Evolutionary conservation across 345 rosid species (phyloP).

Genomic region (Theobroma cacao): DNA sequence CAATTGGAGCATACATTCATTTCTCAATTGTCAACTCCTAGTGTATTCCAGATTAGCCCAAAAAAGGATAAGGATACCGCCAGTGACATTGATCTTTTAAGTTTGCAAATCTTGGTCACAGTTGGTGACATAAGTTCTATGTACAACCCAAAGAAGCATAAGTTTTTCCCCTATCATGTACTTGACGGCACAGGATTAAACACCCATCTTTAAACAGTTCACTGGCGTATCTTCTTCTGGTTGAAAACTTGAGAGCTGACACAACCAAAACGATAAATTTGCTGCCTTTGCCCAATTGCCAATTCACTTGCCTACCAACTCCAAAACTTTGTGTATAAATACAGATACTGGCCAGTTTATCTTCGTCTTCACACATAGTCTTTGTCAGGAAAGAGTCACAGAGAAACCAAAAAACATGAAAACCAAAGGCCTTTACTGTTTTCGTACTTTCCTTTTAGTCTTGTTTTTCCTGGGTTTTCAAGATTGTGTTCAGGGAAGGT

Average conservation of each 20-base stretch:
- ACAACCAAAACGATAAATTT: not conserved
- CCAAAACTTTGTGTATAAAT: not conserved
- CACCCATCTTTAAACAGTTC: not conserved
- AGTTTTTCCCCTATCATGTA: not conserved
- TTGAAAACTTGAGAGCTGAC: not conserved
- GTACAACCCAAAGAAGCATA: not conserved
- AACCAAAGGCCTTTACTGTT: not conserved
- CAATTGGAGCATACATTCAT: too few species aligned
- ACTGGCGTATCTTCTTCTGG: too few species aligned
- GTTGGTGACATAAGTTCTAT: not conserved
- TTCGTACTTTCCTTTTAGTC: not conserved
- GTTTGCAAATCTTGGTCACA: not conserved
- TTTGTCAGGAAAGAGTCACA: not conserved
- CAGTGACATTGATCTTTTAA: too few species aligned
- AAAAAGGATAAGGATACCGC: too few species aligned
- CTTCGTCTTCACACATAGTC: not conserved
- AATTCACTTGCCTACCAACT: not conserved
- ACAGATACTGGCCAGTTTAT: not conserved
- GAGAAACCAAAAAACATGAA: not conserved
- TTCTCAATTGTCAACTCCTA: too few species aligned
- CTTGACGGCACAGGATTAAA: not conserved
- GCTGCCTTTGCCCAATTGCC: not conserved
- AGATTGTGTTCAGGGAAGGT: slow-evolving; percentile 5
- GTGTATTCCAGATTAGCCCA: too few species aligned
- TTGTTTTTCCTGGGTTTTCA: not conserved